Conservation (phyloP, 345 rosid genomes). For the Dovyalis caffra region DNA sequence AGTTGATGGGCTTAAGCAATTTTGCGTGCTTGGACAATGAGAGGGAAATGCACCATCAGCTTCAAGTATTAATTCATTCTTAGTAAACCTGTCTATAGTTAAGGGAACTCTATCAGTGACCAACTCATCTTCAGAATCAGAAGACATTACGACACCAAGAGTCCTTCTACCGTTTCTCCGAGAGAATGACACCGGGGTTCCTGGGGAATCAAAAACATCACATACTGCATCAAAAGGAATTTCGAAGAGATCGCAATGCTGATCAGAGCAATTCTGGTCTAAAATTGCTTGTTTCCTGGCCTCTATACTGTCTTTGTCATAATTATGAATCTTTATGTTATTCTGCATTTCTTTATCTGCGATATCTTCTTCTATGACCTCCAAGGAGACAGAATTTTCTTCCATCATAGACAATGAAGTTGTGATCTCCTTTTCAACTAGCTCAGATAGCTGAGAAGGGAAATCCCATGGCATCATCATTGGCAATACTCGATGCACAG, state of each 20-base stretch:
- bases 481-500: constrained; percentile 59
- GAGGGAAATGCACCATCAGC: constrained; percentile 26
- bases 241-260: constrained; percentile 40
- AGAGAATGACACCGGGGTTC: constrained; percentile 43
- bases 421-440: constrained; percentile 66
- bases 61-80: constrained; percentile 28
- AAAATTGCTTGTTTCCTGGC: constrained; percentile 85
- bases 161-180: constrained; percentile 43
- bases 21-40: constrained; percentile 32
- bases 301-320: constrained; percentile 38
- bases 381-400: constrained; percentile 36
- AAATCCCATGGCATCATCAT: constrained; percentile 61
- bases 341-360: constrained; percentile 34
- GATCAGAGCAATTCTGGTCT: constrained; percentile 49
- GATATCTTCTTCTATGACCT: constrained; percentile 40
- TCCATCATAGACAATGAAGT: constrained; percentile 44
- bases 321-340: constrained; percentile 33
- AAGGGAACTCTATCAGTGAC: constrained; percentile 20
- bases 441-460: constrained; percentile 73
- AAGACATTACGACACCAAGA: constrained; percentile 53
- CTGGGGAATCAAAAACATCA: constrained; percentile 42
- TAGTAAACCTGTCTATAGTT: constrained; percentile 23
- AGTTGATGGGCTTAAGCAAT: constrained; percentile 27
- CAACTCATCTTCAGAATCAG: constrained; percentile 82
- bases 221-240: constrained; percentile 29